Evolutionary conservation across 208 protist genomes (phyloP), one percentile per base, ranked within the genome.

Genomic region (Phytomonas sp.): DNA sequence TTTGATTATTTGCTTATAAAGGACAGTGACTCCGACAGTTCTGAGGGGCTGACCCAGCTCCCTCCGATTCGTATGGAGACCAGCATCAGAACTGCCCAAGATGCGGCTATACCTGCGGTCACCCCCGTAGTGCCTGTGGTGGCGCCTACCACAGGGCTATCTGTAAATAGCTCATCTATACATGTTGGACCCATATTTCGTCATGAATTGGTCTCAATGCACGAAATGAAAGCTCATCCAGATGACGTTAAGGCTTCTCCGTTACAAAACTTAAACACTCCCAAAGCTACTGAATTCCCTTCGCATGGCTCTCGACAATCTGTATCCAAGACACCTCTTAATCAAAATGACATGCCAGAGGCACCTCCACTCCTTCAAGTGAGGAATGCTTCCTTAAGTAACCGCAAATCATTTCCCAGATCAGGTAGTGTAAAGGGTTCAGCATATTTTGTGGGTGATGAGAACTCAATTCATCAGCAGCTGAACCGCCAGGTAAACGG

Each of bases 21-120:
- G 13, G 85, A 91, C 70, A 91, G 85, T 60, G 82, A 87, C 73
- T 85, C 80, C 26, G 82, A 88, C 59, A 83, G 73, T 31, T 73
- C 76, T 28, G 77, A 69, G 60, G 74, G 66, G 74, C 67, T 60
- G n/a, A 66, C 51, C 51, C 70, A 26, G 17, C 33, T 43, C 0
- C 23, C 72, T 30, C 72, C 29, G 66, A 66, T 51, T 17, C 59
- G 31, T 15, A 32, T 11, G 20, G 62, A 73, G 37, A 5, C 8
- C 6, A 61, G 28, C 23, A 26, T 17, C 26, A 17, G 46, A 11
- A 7, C 8, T 56, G 46, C 46, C 20, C 20, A 11, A 26, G 4
- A 56, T 26, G 46, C 6, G 20, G 9, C 46, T 56, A 56, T 26
- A 56, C 46, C 46, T 56, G 8, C 20, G 46, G 20, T 5, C 8